Conservation (phyloP, 352 stramenopile species). For the Globisporangium rhizosaccharum region DNA sequence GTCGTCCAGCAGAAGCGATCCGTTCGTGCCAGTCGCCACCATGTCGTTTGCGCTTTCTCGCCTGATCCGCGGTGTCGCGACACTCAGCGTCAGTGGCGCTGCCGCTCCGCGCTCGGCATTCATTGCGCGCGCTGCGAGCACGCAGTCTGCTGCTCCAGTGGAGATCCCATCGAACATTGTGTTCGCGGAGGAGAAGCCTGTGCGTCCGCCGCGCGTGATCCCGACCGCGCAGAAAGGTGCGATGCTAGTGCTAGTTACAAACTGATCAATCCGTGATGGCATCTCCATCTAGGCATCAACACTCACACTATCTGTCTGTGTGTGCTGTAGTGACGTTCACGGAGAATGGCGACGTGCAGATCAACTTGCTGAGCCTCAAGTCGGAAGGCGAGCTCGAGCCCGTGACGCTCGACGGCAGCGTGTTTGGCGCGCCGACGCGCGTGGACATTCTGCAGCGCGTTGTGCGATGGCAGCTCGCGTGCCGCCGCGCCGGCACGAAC, state of each 20-base stretch:
- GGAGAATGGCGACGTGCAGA: slow-evolving; percentile 48
- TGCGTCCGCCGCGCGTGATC: slow-evolving; percentile 61
- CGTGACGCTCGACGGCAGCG: slow-evolving; percentile 57
- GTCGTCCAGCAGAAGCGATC: background rate
- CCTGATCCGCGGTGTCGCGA: slow-evolving; percentile 48
- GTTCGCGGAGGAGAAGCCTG: slow-evolving; percentile 68
- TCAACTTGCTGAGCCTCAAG: slow-evolving; percentile 62
- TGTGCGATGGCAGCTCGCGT: slow-evolving; percentile 84
- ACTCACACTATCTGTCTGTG: background rate
- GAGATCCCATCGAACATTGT: slow-evolving; percentile 54
- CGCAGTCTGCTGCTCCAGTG: slow-evolving; percentile 25
- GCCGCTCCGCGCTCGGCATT: slow-evolving; percentile 29
- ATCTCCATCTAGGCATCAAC: too few species aligned
- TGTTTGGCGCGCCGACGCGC: slow-evolving; percentile 73
- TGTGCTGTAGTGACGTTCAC: slow-evolving; percentile 31
- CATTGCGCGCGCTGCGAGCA: slow-evolving; percentile 27
- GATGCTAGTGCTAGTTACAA: background rate
- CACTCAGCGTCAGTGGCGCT: slow-evolving; percentile 31
- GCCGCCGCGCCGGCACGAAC: slow-evolving; percentile 79
- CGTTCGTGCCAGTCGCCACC: background rate
- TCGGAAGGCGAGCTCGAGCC: slow-evolving; percentile 33
- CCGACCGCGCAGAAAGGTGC: slow-evolving; percentile 46
- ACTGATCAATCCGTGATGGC: background rate
- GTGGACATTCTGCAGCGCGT: slow-evolving; percentile 87
- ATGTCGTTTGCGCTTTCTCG: slow-evolving; percentile 45